Percentiles rank a stretch among this genome's conserved stretches.
These are phyloP conservation scores for Stipa capillata DNA, from an alignment of 176 grass and related monocot species.

Conservation along the genomic window DNA sequence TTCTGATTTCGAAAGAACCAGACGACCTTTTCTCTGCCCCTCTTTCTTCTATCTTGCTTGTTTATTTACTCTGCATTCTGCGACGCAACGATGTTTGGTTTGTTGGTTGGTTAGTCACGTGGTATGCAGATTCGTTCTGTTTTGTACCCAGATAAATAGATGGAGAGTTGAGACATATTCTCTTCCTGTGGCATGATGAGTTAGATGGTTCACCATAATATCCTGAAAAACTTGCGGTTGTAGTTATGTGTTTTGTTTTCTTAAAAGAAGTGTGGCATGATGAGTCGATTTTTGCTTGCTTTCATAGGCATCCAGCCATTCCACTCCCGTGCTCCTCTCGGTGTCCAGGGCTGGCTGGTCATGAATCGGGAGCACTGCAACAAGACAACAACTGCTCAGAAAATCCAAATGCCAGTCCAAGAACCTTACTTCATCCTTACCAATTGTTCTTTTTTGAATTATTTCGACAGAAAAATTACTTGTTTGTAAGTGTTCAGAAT, in stretches of 20 bases:
- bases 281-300: not conserved
- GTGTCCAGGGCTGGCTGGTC: not conserved
- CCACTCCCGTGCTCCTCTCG: not conserved
- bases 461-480: too few relatives aligned
- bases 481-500: not conserved
- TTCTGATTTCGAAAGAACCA: conserved; percentile 19
- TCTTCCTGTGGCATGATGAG: too few relatives aligned
- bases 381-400: not conserved
- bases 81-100: too few relatives aligned
- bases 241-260: too few relatives aligned
- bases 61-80: not conserved
- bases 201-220: too few relatives aligned
- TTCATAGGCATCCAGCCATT: not conserved
- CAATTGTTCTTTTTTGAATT: too few relatives aligned
- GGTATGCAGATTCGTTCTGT: conserved; percentile 20
- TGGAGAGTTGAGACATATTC: too few relatives aligned
- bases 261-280: not conserved
- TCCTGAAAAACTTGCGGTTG: too few relatives aligned
- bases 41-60: not conserved
- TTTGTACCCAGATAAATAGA: too few relatives aligned
- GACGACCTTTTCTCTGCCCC: not conserved
- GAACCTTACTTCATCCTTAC: not conserved
- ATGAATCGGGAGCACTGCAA: not conserved
- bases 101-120: too few relatives aligned
- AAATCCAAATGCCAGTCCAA: not conserved